A percentile compares a stretch with the other conserved stretches of the same genome.
phyloP scores from a whole-genome alignment of 371 early-diverging fungal genomes.

The Apophysomyces elegans region DNA sequence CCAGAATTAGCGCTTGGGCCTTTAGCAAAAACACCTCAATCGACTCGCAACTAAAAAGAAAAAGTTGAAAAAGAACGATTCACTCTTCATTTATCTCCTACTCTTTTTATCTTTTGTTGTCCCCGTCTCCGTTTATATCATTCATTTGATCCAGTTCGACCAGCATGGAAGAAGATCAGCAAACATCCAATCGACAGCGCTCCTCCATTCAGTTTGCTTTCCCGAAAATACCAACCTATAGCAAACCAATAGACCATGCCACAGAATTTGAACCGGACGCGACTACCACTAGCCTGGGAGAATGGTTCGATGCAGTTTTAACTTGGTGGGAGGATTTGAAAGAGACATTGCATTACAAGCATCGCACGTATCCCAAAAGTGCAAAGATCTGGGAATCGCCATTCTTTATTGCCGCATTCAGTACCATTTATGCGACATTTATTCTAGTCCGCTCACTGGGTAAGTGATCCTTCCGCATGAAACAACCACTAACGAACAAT shows the following conservation, averaged over 20 bases:
- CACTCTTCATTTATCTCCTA: no score
- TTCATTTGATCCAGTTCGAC: not conserved
- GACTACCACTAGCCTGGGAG: not conserved
- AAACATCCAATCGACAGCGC: not conserved
- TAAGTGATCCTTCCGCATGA: not conserved
- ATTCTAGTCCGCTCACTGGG: slow-evolving; percentile 22
- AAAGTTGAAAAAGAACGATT: no score
- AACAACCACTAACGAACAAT: not conserved
- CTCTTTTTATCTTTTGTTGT: no score
- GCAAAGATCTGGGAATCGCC: slow-evolving; percentile 15
- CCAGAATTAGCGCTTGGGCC: no score
- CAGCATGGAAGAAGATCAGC: not conserved
- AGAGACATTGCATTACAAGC: slow-evolving; percentile 4
- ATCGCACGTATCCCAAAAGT: not conserved
- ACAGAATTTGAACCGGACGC: not conserved
- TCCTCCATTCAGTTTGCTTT: slow-evolving; percentile 20
- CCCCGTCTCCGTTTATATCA: not conserved
- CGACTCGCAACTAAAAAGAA: no score
- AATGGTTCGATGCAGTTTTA: not conserved
- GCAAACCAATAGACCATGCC: not conserved
- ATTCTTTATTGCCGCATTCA: slow-evolving; percentile 21
- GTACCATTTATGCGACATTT: slow-evolving; percentile 23
- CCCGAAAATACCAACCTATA: slow-evolving; percentile 15
- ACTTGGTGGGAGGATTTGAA: slow-evolving; percentile 11
- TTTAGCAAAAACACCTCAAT: no score